Percentiles rank a stretch among this genome's conserved stretches.
Conservation (phyloP, 108 stramenopile genomes). For the Cyclotella kingstonii region DNA sequence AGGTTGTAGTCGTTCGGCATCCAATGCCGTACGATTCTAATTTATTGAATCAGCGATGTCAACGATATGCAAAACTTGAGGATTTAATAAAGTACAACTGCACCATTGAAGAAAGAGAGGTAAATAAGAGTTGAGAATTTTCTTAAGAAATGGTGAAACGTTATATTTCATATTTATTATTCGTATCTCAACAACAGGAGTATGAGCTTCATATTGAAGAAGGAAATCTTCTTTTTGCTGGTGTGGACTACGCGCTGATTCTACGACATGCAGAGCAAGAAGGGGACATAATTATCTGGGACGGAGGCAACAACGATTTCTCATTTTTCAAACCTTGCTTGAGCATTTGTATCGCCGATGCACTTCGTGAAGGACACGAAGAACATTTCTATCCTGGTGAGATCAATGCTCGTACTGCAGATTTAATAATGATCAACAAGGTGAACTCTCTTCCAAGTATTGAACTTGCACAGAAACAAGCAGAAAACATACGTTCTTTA, state of each 20-base stretch:
- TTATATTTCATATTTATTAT: background rate
- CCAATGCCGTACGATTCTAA: constrained; percentile 56
- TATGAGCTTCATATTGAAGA: constrained; percentile 52
- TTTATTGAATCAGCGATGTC: constrained; percentile 44
- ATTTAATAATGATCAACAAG: constrained; percentile 47
- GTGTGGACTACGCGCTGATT: constrained; percentile 58
- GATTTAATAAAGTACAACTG: constrained; percentile 57
- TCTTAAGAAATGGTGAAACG: background rate
- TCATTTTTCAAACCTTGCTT: constrained; percentile 50
- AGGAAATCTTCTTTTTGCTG: constrained; percentile 49
- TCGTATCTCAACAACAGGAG: constrained; percentile 12
- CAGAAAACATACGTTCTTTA: constrained; percentile 26
- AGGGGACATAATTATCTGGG: constrained; percentile 52
- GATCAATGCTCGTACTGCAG: constrained; percentile 46
- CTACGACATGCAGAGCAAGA: constrained; percentile 53
- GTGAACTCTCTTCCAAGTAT: constrained; percentile 34
- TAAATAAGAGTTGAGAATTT: background rate
- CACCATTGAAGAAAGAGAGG: constrained; percentile 57
- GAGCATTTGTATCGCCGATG: constrained; percentile 43
- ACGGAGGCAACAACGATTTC: constrained; percentile 55
- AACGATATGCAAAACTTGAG: constrained; percentile 47
- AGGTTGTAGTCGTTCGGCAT: constrained; percentile 43
- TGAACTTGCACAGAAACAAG: constrained; percentile 30
- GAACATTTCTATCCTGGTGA: constrained; percentile 50
- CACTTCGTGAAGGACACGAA: constrained; percentile 47